phyloP scores from a whole-genome alignment of 1,139 yeast species.

The Taiozyma sp. region DNA sequence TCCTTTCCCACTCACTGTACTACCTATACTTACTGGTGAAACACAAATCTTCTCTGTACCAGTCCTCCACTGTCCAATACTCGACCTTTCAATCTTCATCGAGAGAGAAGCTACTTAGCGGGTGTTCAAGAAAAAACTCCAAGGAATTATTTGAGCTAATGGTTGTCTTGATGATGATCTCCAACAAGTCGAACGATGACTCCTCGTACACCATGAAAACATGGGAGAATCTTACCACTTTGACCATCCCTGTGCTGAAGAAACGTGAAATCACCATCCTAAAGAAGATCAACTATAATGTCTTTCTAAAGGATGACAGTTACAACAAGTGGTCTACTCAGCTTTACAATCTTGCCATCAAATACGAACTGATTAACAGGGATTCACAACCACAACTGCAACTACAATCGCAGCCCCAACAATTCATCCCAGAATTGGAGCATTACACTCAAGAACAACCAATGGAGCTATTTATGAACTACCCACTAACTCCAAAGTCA shows the following conservation, averaged over 20 bases:
- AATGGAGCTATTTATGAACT: not conserved
- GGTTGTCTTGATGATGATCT: slow-evolving; percentile 34
- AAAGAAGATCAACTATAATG: slow-evolving; percentile 19
- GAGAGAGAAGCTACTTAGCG: slow-evolving; percentile 12
- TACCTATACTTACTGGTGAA: slow-evolving; percentile 13
- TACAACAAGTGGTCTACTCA: slow-evolving; percentile 10
- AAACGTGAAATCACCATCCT: slow-evolving; percentile 16
- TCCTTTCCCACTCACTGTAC: slow-evolving; percentile 15
- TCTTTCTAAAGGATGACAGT: slow-evolving; percentile 7
- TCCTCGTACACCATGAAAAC: slow-evolving; percentile 48
- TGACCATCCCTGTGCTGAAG: slow-evolving; percentile 11
- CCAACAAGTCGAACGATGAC: slow-evolving; percentile 46
- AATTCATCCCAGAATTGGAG: not conserved
- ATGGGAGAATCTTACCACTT: slow-evolving; percentile 33
- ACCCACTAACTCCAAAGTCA: slow-evolving; percentile 19
- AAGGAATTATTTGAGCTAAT: slow-evolving; percentile 15
- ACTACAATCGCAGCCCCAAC: not conserved
- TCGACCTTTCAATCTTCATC: slow-evolving; percentile 4
- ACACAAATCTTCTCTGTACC: slow-evolving; percentile 6
- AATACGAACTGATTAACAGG: slow-evolving; percentile 6
- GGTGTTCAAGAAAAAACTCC: slow-evolving; percentile 1
- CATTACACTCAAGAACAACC: not conserved
- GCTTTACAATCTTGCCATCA: slow-evolving; percentile 5
- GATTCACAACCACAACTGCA: slow-evolving; percentile 3
- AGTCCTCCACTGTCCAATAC: not conserved